A percentile compares a stretch with the other conserved stretches of the same genome.
phyloP scores from a whole-genome alignment of 768 basidiomycete genomes.

The Hericium erinaceus region DNA sequence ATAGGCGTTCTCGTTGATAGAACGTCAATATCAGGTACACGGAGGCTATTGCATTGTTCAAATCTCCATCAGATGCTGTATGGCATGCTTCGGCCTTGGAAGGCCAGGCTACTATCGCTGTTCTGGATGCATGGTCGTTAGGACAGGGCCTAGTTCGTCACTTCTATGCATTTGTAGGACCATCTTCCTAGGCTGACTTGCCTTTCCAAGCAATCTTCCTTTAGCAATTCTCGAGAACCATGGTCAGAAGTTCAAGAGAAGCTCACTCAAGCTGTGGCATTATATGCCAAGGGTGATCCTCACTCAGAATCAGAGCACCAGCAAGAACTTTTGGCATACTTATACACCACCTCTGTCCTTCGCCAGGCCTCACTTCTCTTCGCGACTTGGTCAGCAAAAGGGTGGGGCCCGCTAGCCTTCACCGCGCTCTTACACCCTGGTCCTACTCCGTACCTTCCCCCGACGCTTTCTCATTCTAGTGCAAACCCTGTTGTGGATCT shows the following conservation, averaged over 20 bases:
- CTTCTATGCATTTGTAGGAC: slow-evolving; percentile 10
- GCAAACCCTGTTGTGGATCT: slow-evolving; percentile 29
- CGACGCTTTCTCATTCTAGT: slow-evolving; percentile 40
- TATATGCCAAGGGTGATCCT: slow-evolving; percentile 54
- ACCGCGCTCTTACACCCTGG: slow-evolving; percentile 64
- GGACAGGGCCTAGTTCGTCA: slow-evolving; percentile 61
- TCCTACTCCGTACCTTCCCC: slow-evolving; percentile 49
- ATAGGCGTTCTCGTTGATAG: too few species aligned
- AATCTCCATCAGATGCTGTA: slow-evolving; percentile 60
- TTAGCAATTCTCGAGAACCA: slow-evolving; percentile 40
- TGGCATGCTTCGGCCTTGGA: slow-evolving; percentile 91
- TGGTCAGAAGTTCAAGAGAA: slow-evolving; percentile 74
- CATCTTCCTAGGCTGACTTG: not conserved
- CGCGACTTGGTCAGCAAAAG: slow-evolving; percentile 77
- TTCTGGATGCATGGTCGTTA: slow-evolving; percentile 79
- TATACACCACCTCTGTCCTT: slow-evolving; percentile 59
- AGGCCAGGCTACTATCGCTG: slow-evolving; percentile 67
- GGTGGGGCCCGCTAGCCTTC: slow-evolving; percentile 76
- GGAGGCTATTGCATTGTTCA: slow-evolving; percentile 75
- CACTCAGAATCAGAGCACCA: slow-evolving; percentile 39
- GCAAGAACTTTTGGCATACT: slow-evolving; percentile 52
- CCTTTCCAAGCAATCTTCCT: slow-evolving; percentile 7
- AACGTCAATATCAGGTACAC: slow-evolving; percentile 50
- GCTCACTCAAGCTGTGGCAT: slow-evolving; percentile 41
- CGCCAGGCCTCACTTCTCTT: slow-evolving; percentile 70